Evolutionary conservation across 495 filamentous ascomycete genomes (phyloP).

Genomic region (Monascus purpureus): DNA sequence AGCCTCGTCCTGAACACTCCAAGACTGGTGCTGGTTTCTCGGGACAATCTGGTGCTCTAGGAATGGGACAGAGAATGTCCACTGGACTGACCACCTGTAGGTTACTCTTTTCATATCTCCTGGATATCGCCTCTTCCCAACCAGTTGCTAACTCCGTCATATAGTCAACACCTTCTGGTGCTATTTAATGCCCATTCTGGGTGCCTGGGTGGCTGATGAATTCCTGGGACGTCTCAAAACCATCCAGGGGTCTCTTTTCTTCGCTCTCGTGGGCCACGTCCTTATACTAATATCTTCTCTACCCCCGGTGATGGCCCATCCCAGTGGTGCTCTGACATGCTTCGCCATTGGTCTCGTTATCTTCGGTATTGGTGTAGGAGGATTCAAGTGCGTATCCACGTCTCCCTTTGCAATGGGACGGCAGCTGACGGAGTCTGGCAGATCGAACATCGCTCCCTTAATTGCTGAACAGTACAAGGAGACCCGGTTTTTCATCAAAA

Average conservation of each 20-base stretch:
- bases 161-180: constrained; percentile 58
- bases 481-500: constrained; percentile 23
- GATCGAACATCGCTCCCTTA: constrained; percentile 48
- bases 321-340: constrained; percentile 34
- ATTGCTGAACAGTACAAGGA: constrained; percentile 35
- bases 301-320: constrained; percentile 43
- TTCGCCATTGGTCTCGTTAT: constrained; percentile 47
- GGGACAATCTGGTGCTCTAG: constrained; percentile 30
- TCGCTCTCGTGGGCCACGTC: constrained; percentile 52
- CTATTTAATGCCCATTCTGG: constrained; percentile 53
- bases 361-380: constrained; percentile 36
- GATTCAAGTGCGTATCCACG: constrained; percentile 32
- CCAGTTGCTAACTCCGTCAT: background rate
- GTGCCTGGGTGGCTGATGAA: constrained; percentile 60
- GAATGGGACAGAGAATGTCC: constrained; percentile 44
- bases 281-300: constrained; percentile 49
- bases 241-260: constrained; percentile 40
- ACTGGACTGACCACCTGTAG: constrained; percentile 37
- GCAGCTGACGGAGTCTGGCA: constrained; percentile 13
- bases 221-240: constrained; percentile 60
- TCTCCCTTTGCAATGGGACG: constrained; percentile 10
- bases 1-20: constrained; percentile 35
- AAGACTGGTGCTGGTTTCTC: constrained; percentile 32
- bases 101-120: background rate
- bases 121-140: background rate